phyloP scores from a whole-genome alignment of 345 rosid genomes.

The Brassica cretica region DNA sequence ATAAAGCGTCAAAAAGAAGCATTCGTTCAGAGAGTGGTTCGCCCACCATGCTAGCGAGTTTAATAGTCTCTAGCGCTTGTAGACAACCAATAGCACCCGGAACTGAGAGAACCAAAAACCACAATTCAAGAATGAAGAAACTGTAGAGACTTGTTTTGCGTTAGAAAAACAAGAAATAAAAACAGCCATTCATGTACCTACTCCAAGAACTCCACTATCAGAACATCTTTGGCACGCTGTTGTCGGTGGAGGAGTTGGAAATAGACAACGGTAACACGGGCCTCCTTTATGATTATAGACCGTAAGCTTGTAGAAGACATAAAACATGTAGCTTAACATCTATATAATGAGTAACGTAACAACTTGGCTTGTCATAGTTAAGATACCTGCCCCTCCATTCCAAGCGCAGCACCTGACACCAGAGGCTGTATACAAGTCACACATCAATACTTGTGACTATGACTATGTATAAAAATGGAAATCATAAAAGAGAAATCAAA shows the following conservation, averaged over 20 bases:
- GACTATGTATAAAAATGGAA: background rate
- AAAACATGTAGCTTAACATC: background rate
- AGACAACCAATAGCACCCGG: constrained; percentile 96
- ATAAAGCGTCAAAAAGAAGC: constrained; percentile 92
- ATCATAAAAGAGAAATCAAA: constrained; percentile 4
- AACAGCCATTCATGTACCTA: constrained; percentile 49
- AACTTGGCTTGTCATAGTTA: background rate
- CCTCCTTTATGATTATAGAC: constrained; percentile 78
- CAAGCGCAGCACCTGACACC: constrained; percentile 97
- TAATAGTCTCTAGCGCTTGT: constrained; percentile 93
- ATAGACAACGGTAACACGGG: constrained; percentile 86
- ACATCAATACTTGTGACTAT: constrained; percentile 9
- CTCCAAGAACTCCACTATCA: constrained; percentile 89
- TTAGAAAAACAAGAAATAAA: background rate
- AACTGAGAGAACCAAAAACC: constrained; percentile 45
- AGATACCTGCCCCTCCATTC: constrained; percentile 92
- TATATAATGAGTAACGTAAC: constrained; percentile 1
- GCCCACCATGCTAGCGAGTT: constrained; percentile 80
- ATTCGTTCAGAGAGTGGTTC: constrained; percentile 85
- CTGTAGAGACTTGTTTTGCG: background rate
- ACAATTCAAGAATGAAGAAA: constrained; percentile 4
- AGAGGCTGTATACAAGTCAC: constrained; percentile 63
- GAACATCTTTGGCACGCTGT: constrained; percentile 87
- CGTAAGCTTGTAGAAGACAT: constrained; percentile 40
- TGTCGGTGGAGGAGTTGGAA: constrained; percentile 80